Conservation (phyloP, 371 early-diverging fungal species). For the Umbelopsis sp. region DNA sequence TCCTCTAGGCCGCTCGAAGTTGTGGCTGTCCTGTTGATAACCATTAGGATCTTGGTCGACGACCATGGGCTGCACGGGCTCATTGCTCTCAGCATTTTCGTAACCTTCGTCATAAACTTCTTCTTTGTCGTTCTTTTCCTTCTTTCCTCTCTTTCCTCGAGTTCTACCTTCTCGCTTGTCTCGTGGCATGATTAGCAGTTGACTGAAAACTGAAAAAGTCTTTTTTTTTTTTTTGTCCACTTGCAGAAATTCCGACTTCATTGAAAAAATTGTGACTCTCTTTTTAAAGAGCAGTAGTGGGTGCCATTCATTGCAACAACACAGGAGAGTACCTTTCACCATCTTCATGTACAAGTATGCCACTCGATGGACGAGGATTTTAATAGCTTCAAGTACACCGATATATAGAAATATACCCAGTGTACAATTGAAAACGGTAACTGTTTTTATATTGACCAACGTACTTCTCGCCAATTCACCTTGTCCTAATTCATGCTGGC, state of each 20-base stretch:
- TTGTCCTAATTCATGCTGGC: not conserved
- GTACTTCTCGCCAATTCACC: no score
- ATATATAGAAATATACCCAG: not conserved
- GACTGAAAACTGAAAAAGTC: not conserved
- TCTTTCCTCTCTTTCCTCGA: constrained; percentile 41
- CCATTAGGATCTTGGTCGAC: constrained; percentile 15
- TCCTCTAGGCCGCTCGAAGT: constrained; percentile 10
- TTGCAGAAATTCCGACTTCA: not conserved
- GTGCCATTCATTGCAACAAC: not conserved
- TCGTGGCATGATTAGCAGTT: constrained; percentile 30
- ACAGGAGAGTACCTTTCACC: no score
- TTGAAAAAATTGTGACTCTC: constrained; percentile 13
- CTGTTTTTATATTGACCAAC: no score
- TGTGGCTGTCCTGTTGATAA: constrained; percentile 14
- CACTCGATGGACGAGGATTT: not conserved
- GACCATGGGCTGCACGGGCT: constrained; percentile 1
- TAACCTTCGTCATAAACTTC: not conserved
- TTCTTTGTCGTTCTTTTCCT: constrained; percentile 22
- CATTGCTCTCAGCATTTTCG: constrained; percentile 24
- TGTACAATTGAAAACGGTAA: not conserved
- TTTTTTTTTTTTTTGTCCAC: constrained; percentile 7
- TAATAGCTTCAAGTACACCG: not conserved
- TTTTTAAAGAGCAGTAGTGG: not conserved
- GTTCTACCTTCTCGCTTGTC: constrained; percentile 38
- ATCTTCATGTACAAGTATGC: constrained; percentile 7